A percentile compares a stretch with the other conserved stretches of the same genome.
These are phyloP conservation scores for Phlegmacium glaucopus DNA, from an alignment of 768 basidiomycete species.

Conservation along the genomic window DNA sequence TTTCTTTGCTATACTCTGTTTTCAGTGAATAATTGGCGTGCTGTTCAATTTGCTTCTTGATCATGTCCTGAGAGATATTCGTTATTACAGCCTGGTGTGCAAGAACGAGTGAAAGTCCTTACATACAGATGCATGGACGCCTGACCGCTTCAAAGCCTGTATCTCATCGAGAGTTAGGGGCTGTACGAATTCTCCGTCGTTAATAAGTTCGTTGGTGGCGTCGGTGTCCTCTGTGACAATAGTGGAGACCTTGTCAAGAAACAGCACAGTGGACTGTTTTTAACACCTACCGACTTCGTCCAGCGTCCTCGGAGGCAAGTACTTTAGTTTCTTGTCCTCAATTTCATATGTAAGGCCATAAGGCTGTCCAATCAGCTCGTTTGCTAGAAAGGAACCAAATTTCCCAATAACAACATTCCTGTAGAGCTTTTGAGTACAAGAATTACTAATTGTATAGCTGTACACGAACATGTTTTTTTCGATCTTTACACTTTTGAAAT, in stretches of 20 bases:
- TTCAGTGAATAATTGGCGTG: slow-evolving; percentile 92
- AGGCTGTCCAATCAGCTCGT: slow-evolving; percentile 75
- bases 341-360: slow-evolving; percentile 93
- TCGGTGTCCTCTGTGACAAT: slow-evolving; percentile 80
- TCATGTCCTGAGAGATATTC: slow-evolving; percentile 69
- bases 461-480: slow-evolving; percentile 65
- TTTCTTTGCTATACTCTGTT: slow-evolving; percentile 98
- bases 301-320: slow-evolving; percentile 58
- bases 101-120: slow-evolving; percentile 11
- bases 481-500: slow-evolving; percentile 70
- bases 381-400: slow-evolving; percentile 78
- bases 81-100: slow-evolving; percentile 1
- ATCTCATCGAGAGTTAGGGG: slow-evolving; percentile 85
- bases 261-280: not conserved
- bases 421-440: slow-evolving; percentile 6
- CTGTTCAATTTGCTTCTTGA: slow-evolving; percentile 88
- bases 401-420: slow-evolving; percentile 79
- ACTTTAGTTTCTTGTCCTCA: slow-evolving; percentile 60
- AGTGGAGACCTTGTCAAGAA: not conserved
- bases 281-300: slow-evolving; percentile 69
- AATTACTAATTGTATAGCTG: not conserved
- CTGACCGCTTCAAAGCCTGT: slow-evolving; percentile 75
- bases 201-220: slow-evolving; percentile 95
- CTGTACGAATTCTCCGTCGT: slow-evolving; percentile 81
- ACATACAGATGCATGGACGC: slow-evolving; percentile 71